These are phyloP conservation scores for Mycena pura DNA, from an alignment of 768 basidiomycete species.

Conservation along the genomic window DNA sequence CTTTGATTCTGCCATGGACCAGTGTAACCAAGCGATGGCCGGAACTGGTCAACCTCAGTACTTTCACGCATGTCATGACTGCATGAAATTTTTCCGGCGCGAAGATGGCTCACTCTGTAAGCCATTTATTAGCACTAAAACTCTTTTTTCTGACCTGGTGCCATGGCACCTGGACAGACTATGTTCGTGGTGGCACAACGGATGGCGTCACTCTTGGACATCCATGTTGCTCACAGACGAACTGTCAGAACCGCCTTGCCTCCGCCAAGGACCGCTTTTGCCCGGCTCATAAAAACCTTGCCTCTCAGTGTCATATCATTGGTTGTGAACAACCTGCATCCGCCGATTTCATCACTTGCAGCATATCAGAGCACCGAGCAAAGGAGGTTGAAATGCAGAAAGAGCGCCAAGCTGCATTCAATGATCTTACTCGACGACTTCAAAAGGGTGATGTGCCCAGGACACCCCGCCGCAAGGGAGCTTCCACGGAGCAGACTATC, in stretches of 20 bases:
- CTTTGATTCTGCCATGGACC: background rate
- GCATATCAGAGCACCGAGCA: background rate
- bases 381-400: background rate
- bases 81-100: background rate
- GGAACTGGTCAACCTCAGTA: constrained; percentile 18
- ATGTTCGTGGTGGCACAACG: constrained; percentile 21
- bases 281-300: background rate
- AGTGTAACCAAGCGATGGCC: constrained; percentile 6
- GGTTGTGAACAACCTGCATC: constrained; percentile 2
- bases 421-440: too few species aligned
- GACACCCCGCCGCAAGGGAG: too few species aligned
- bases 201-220: constrained; percentile 37
- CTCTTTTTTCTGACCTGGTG: background rate
- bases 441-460: too few species aligned
- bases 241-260: constrained; percentile 19
- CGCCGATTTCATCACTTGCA: background rate
- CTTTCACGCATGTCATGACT: constrained; percentile 3
- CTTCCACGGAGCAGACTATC: too few species aligned
- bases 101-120: background rate
- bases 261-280: constrained; percentile 24
- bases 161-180: constrained; percentile 4
- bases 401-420: too few species aligned
- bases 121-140: background rate
- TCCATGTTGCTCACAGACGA: constrained; percentile 28
- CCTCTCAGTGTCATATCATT: constrained; percentile 9